Conservation (phyloP, 2,329 filamentous ascomycete genomes). For the Fusarium concolor region DNA sequence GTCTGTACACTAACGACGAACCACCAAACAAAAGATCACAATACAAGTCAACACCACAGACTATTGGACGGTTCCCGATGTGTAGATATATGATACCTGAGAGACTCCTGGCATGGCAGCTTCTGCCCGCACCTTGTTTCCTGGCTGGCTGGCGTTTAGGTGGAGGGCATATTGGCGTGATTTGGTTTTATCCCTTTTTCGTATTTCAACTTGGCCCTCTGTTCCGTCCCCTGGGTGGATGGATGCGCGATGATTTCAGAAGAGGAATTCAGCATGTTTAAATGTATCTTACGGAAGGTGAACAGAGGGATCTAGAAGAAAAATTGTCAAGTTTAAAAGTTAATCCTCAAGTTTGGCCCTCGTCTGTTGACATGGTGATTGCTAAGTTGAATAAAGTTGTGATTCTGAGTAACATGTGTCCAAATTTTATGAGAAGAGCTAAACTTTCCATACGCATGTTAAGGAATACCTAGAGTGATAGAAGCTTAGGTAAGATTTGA, state of each 20-base stretch:
- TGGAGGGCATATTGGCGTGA: slow-evolving; percentile 51
- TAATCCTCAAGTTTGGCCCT: slow-evolving; percentile 23
- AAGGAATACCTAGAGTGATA: too few relatives aligned
- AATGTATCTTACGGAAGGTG: slow-evolving; percentile 27
- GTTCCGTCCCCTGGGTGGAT: slow-evolving; percentile 23
- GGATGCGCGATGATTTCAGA: slow-evolving; percentile 23
- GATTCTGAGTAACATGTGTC: background rate
- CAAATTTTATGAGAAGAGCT: background rate
- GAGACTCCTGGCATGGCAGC: slow-evolving; percentile 48
- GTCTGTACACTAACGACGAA: slow-evolving; percentile 45
- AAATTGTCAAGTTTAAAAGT: slow-evolving; percentile 42
- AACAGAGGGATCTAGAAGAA: slow-evolving; percentile 37
- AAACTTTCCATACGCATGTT: too few relatives aligned
- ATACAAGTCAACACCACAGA: slow-evolving; percentile 36
- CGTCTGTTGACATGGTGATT: slow-evolving; percentile 10
- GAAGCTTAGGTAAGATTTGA: too few relatives aligned
- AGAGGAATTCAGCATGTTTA: slow-evolving; percentile 16
- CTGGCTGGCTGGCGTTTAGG: slow-evolving; percentile 52
- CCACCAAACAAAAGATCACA: slow-evolving; percentile 35
- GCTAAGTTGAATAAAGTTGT: background rate
- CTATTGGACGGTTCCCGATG: slow-evolving; percentile 45
- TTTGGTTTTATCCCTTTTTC: slow-evolving; percentile 47
- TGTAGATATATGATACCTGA: slow-evolving; percentile 53
- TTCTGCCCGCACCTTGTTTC: slow-evolving; percentile 46
- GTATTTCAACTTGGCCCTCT: slow-evolving; percentile 39